Base-by-base conservation (phyloP, 148 eudicot genomes). In the Chenopodium suecicum region DNA sequence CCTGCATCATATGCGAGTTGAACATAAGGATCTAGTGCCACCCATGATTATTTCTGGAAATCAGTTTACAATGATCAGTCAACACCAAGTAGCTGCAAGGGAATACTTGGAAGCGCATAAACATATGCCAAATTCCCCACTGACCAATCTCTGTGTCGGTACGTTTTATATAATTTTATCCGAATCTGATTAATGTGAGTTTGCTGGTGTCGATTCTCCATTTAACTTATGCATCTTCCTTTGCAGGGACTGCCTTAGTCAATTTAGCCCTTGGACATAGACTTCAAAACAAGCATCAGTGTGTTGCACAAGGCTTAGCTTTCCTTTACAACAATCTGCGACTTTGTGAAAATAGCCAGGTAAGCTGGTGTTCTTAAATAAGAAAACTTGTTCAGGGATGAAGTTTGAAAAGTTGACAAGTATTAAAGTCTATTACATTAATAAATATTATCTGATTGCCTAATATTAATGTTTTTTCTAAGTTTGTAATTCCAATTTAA, bases 281-380 rank as follows among this genome's bases (percentile, higher is more conserved):
- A 86, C 97, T 95, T 83, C 98, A 91, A 78, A 95, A 93, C 89
- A 95, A 90, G 87, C 99, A 93, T 81, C 99, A 90, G 81, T 90
- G 94, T 85, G 75, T 95, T 76, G 82, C 89, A 73, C 99, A 95
- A 85, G 99, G 98, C 50, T 84, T 95, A 54, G 91, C 99, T 37
- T 95, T 95, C 77, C 92, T 95, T 60, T 89, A 86, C 89, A 93
- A 91, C 79, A 91, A 95, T 82, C 79, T 89, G 79, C 85, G 85
- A 46, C 87, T 92, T 68, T 90, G 91, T 78, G 89, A 82, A 65
- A 86, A 88, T 83, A 93, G 89, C 86, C 98, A 95, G 95, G 93
- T 89, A 34, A 78, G 76, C 75, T 44, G 16, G 62, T 19, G 19
- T 25, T 44, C 16, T 50, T 20, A 37, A 70, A 20, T 37, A 20